Evolutionary conservation across 2,329 filamentous ascomycete genomes (phyloP).

Genomic region (Onygenales sp.): DNA sequence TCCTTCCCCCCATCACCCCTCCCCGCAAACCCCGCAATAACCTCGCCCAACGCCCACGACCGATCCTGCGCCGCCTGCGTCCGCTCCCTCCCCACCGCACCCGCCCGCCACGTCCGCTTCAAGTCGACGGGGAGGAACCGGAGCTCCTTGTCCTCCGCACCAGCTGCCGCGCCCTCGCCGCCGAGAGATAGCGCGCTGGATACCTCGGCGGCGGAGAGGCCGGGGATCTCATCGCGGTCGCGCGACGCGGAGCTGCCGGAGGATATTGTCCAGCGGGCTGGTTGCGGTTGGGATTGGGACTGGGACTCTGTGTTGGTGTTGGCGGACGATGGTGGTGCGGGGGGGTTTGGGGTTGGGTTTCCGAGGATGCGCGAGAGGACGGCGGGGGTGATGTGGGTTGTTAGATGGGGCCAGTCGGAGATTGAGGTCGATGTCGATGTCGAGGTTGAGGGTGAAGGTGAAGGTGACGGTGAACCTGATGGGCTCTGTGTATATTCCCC

Average conservation of each 20-base stretch:
- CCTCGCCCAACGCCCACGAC: conserved; percentile 50
- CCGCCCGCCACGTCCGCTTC: conserved; percentile 52
- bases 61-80: conserved; percentile 54
- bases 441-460: not conserved
- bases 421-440: conserved; percentile 4
- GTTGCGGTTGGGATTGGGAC: not conserved
- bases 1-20: conserved; percentile 1
- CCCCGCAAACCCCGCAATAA: conserved; percentile 32
- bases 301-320: not conserved
- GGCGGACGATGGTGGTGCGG: not conserved
- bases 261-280: conserved; percentile 42
- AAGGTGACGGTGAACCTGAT: not conserved
- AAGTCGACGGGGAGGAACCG: conserved; percentile 50
- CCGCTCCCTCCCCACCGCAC: conserved; percentile 51
- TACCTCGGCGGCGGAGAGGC: conserved; percentile 30
- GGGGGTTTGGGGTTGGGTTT: conserved; percentile 8
- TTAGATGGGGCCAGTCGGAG: conserved; percentile 46
- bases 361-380: conserved; percentile 45
- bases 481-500: not conserved
- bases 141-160: conserved; percentile 38
- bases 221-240: conserved; percentile 52
- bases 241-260: conserved; percentile 47
- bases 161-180: conserved; percentile 11
- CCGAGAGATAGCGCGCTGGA: conserved; percentile 5
- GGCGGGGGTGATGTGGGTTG: conserved; percentile 38